Conservation (phyloP, 805 yeast genomes). For the Clavispora fructus region DNA sequence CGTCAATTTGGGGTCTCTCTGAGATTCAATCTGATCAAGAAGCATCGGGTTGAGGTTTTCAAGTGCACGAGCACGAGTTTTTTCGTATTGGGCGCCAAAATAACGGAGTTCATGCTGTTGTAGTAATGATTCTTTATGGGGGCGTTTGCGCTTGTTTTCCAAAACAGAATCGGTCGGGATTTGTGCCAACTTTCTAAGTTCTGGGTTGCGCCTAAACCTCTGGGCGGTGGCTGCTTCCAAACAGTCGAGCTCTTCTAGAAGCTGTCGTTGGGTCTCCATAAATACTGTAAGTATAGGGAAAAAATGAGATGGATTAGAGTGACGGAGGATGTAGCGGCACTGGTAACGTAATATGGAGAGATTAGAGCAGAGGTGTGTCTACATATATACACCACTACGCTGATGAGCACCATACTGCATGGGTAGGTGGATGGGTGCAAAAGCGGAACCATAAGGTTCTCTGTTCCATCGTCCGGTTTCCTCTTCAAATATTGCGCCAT, state of each 20-base stretch:
- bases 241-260: slow-evolving; percentile 62
- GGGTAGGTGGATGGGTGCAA: too few species aligned
- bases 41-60: slow-evolving; percentile 1
- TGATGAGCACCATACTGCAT: too few species aligned
- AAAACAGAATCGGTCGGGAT: slow-evolving; percentile 8
- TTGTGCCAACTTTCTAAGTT: slow-evolving; percentile 30
- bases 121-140: slow-evolving; percentile 46
- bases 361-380: too few species aligned
- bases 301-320: too few species aligned
- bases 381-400: too few species aligned
- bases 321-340: too few species aligned
- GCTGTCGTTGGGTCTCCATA: slow-evolving; percentile 30
- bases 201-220: slow-evolving; percentile 60
- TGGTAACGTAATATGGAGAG: too few species aligned
- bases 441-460: too few species aligned
- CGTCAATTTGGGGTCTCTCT: slow-evolving; percentile 16
- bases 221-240: slow-evolving; percentile 63
- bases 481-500: too few species aligned
- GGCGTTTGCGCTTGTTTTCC: slow-evolving; percentile 28
- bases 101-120: slow-evolving; percentile 65
- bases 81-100: slow-evolving; percentile 45
- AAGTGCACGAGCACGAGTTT: slow-evolving; percentile 7
- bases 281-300: too few species aligned
- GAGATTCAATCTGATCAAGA: neutral
- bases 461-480: too few species aligned